Percentiles rank a stretch among this genome's conserved stretches.
phyloP scores from a whole-genome alignment of 345 rosid genomes.

The Brassica napus region DNA sequence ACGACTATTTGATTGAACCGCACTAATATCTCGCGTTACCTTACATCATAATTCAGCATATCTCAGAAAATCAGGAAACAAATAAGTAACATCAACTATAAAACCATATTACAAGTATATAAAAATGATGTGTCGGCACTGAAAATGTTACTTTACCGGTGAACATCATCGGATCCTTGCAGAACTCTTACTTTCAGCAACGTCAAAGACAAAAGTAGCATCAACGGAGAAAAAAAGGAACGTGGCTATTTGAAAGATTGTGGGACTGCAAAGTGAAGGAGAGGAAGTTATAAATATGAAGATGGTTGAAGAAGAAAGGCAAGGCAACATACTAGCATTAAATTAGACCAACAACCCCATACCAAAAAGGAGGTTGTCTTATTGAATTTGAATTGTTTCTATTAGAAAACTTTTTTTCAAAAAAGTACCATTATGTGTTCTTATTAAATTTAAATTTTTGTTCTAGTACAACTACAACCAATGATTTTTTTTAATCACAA shows the following conservation, averaged over 20 bases:
- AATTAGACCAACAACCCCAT: slow-evolving; percentile 78
- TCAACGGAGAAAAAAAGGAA: not conserved
- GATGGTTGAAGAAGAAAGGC: slow-evolving; percentile 33
- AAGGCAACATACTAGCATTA: slow-evolving; percentile 48
- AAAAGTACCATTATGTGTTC: not conserved
- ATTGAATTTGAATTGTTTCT: slow-evolving; percentile 50
- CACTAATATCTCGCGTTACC: slow-evolving; percentile 70
- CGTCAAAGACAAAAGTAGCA: not conserved
- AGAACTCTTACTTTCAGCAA: not conserved
- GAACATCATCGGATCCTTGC: not conserved
- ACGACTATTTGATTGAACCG: slow-evolving; percentile 75
- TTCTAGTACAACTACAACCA: not conserved
- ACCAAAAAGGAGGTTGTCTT: slow-evolving; percentile 53
- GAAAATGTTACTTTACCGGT: not conserved
- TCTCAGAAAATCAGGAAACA: not conserved
- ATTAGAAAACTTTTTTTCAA: not conserved
- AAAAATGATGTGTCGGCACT: not conserved
- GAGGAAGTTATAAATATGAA: slow-evolving; percentile 36
- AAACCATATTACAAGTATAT: not conserved
- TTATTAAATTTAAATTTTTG: slow-evolving; percentile 47
- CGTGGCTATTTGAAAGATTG: slow-evolving; percentile 10
- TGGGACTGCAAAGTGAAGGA: slow-evolving; percentile 28
- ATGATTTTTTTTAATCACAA: not conserved
- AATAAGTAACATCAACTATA: not conserved
- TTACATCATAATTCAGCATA: not conserved